phyloP scores from a whole-genome alignment of 805 yeast species.

The Suhomyces sp. region DNA sequence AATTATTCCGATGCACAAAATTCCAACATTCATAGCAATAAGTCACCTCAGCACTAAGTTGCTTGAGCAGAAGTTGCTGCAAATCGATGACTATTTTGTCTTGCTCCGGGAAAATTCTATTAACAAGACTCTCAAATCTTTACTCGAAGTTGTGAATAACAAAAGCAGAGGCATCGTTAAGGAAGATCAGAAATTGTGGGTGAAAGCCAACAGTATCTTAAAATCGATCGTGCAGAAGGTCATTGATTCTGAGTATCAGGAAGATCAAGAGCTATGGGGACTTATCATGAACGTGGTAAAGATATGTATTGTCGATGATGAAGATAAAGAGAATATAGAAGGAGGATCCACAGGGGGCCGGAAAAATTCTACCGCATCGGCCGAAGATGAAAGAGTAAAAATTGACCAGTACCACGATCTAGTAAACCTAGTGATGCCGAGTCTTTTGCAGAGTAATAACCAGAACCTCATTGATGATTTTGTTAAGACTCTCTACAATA shows the following conservation, averaged over 20 bases:
- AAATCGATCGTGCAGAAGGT: constrained; percentile 32
- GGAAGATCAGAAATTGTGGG: constrained; percentile 49
- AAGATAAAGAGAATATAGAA: constrained; percentile 11
- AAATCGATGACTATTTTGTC: constrained; percentile 24
- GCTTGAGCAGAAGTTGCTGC: constrained; percentile 36
- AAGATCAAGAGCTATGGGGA: constrained; percentile 34
- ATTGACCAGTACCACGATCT: constrained; percentile 42
- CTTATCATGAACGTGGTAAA: constrained; percentile 40
- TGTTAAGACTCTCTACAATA: constrained; percentile 50
- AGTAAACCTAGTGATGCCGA: constrained; percentile 41
- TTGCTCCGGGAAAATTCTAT: constrained; percentile 47
- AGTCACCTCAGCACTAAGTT: constrained; percentile 47
- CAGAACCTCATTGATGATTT: constrained; percentile 38
- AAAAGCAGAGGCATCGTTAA: constrained; percentile 36
- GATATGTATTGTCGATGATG: constrained; percentile 33
- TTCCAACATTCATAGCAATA: constrained; percentile 64
- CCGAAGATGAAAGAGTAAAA: constrained; percentile 43
- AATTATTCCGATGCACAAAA: constrained; percentile 33
- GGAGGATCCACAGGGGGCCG: not conserved
- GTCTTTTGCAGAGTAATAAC: constrained; percentile 21
- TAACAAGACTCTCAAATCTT: constrained; percentile 43
- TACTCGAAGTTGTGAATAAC: constrained; percentile 51
- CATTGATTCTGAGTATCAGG: constrained; percentile 14
- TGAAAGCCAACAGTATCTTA: constrained; percentile 44
- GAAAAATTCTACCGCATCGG: constrained; percentile 8